Conservation (phyloP, 768 basidiomycete genomes). For the Gelatoporia subvermispora region DNA sequence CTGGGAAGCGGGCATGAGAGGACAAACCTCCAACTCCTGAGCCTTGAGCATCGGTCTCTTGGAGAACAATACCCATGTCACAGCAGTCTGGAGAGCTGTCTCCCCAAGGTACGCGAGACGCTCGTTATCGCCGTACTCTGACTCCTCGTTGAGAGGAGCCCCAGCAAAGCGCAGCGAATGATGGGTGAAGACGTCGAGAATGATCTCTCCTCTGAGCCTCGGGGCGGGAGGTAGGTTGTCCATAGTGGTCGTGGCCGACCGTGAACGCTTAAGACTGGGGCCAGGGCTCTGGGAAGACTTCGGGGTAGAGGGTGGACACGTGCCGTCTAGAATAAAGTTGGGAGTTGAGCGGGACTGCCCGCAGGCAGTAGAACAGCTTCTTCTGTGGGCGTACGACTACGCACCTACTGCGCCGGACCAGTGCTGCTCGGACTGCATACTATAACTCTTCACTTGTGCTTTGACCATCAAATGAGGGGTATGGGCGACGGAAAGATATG, state of each 20-base stretch:
- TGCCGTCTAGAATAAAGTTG: constrained; percentile 12
- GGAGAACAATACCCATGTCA: constrained; percentile 46
- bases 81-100: constrained; percentile 45
- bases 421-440: constrained; percentile 20
- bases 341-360: neutral
- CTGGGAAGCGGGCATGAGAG: constrained; percentile 18
- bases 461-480: constrained; percentile 15
- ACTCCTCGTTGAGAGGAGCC: constrained; percentile 16
- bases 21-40: constrained; percentile 37
- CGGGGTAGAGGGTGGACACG: constrained; percentile 18
- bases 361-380: neutral
- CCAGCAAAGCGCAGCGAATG: constrained; percentile 46
- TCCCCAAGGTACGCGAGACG: constrained; percentile 57
- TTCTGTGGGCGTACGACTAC: neutral
- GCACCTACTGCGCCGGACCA: constrained; percentile 12
- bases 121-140: constrained; percentile 52
- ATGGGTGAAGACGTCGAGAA: constrained; percentile 70
- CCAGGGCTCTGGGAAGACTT: constrained; percentile 14
- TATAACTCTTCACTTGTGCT: constrained; percentile 18
- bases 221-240: constrained; percentile 39
- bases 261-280: constrained; percentile 33
- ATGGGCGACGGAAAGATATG: too few species aligned
- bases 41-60: constrained; percentile 35
- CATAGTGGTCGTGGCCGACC: constrained; percentile 21
- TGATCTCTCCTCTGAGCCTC: constrained; percentile 45